Conservation (phyloP, 306 rosid genomes). For the Cicer pinnatifidum region DNA sequence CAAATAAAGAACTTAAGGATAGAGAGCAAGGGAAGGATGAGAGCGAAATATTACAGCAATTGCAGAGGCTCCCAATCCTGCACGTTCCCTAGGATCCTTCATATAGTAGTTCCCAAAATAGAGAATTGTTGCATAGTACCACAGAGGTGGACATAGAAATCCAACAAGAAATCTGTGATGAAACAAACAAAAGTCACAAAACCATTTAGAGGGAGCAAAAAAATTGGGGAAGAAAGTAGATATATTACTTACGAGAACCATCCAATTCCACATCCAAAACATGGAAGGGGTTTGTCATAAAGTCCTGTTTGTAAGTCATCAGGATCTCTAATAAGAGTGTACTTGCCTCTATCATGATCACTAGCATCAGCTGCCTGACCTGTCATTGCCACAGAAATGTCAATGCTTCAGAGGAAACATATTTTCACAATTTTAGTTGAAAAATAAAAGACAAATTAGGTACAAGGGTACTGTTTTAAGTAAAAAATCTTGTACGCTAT, state of each 20-base stretch:
- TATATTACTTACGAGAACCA: conserved; percentile 90
- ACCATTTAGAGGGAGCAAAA: conserved; percentile 43
- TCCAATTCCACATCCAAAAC: conserved; percentile 93
- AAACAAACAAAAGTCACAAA: conserved; percentile 18
- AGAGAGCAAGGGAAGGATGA: not conserved
- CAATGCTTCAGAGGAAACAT: conserved; percentile 47
- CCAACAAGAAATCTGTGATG: conserved; percentile 79
- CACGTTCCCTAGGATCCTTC: conserved; percentile 95
- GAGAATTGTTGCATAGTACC: conserved; percentile 87
- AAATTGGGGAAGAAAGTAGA: conserved; percentile 18
- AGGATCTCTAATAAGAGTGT: conserved; percentile 65
- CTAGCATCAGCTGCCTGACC: conserved; percentile 63
- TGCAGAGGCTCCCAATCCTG: conserved; percentile 96
- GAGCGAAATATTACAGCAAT: conserved; percentile 67
- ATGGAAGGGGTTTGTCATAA: conserved; percentile 89
- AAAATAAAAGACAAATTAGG: not conserved
- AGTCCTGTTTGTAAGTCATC: conserved; percentile 77
- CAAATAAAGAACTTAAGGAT: not conserved
- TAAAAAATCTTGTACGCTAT: no score
- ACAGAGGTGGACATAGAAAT: conserved; percentile 75
- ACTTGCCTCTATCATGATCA: conserved; percentile 70
- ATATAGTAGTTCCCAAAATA: conserved; percentile 78
- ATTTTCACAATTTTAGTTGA: conserved; percentile 20
- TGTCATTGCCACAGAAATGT: conserved; percentile 51
- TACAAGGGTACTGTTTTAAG: not conserved